phyloP scores from a whole-genome alignment of 257 asterid genomes.

The Handroanthus guayacan region DNA sequence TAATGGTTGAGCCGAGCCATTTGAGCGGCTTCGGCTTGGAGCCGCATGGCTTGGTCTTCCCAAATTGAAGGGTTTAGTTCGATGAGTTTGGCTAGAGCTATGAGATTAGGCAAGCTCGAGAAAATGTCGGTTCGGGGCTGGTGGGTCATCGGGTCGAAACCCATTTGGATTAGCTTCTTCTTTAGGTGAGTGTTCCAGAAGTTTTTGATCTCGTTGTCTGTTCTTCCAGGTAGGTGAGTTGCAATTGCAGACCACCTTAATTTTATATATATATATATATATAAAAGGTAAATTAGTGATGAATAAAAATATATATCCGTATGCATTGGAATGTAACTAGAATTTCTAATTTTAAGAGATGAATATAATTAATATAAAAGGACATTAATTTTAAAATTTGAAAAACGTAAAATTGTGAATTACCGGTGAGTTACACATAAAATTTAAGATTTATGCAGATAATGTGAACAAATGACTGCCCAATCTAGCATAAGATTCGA shows the following conservation, averaged over 20 bases:
- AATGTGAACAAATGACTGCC: too few relatives aligned
- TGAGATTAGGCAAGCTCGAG: conserved; percentile 70
- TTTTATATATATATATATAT: neutral
- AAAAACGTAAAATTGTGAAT: too few relatives aligned
- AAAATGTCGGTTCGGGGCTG: conserved; percentile 76
- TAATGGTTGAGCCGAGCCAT: conserved; percentile 68
- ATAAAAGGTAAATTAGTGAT: neutral
- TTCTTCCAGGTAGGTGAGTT: conserved; percentile 76
- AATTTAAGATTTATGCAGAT: too few relatives aligned
- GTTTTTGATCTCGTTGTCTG: conserved; percentile 85
- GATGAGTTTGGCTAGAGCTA: conserved; percentile 72
- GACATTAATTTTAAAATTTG: too few relatives aligned
- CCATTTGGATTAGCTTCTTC: conserved; percentile 85
- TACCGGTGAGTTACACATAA: too few relatives aligned
- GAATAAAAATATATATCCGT: too few relatives aligned
- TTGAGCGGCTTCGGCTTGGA: conserved; percentile 66
- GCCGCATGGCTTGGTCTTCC: conserved; percentile 67
- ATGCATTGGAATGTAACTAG: too few relatives aligned
- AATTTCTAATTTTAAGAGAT: too few relatives aligned
- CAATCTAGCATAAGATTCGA: too few relatives aligned
- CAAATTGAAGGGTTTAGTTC: conserved; percentile 56
- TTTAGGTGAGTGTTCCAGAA: conserved; percentile 89
- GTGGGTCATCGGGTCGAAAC: conserved; percentile 90
- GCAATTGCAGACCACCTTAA: conserved; percentile 90
- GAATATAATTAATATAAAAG: too few relatives aligned